Evolutionary conservation across 805 yeast species (phyloP).

Genomic region (Lachancea mirantina): DNA sequence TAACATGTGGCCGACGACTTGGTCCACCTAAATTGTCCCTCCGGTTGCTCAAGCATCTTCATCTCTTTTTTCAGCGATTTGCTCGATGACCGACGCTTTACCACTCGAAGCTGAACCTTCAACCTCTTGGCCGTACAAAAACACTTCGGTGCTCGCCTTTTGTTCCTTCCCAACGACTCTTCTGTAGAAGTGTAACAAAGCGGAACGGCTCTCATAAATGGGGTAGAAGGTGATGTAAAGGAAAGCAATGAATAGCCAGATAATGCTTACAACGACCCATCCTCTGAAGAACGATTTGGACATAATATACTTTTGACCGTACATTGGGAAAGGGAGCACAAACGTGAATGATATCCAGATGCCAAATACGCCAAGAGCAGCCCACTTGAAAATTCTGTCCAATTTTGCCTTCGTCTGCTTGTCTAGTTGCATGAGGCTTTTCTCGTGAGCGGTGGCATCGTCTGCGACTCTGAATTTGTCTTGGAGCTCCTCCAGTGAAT

Average conservation of each 20-base stretch:
- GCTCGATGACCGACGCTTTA: no score
- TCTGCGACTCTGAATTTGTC: slow-evolving; percentile 28
- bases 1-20: no score
- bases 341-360: slow-evolving; percentile 24
- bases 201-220: slow-evolving; percentile 29
- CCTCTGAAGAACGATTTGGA: slow-evolving; percentile 29
- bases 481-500: slow-evolving; percentile 18
- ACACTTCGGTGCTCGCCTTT: no score
- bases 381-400: slow-evolving; percentile 20
- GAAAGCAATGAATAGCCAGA: slow-evolving; percentile 31
- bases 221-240: slow-evolving; percentile 29
- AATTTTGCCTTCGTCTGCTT: slow-evolving; percentile 18
- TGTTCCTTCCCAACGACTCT: slow-evolving; percentile 2
- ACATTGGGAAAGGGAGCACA: slow-evolving; percentile 30
- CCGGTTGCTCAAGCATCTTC: no score
- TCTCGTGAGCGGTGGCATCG: slow-evolving; percentile 31
- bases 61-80: no score
- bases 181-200: slow-evolving; percentile 6
- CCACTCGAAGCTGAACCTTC: no score
- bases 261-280: slow-evolving; percentile 32
- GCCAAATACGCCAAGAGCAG: slow-evolving; percentile 14
- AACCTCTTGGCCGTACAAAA: no score
- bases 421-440: slow-evolving; percentile 21
- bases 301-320: slow-evolving; percentile 30
- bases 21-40: no score